Evolutionary conservation across 2,329 filamentous ascomycete genomes (phyloP).

Genomic region (Ceratocystis lukuohia): DNA sequence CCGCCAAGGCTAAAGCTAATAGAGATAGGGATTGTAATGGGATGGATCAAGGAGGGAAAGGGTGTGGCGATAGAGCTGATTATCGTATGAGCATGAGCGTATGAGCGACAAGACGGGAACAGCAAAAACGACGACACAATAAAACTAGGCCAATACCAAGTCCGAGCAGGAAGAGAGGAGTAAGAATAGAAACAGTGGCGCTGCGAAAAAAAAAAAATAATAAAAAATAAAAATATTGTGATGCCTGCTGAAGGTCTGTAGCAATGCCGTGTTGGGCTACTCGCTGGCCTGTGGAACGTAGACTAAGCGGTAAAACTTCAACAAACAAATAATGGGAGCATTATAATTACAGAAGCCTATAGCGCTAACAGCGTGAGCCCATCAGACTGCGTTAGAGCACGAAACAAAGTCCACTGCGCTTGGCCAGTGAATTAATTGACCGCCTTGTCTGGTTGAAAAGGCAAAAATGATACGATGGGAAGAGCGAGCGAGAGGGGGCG

Average conservation of each 20-base stretch:
- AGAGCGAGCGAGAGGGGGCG: not conserved
- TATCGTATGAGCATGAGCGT: slow-evolving; percentile 9
- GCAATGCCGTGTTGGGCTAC: too few species aligned
- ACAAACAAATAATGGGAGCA: too few species aligned
- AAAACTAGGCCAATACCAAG: not conserved
- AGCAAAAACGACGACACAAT: not conserved
- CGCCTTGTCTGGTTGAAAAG: not conserved
- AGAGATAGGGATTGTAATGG: not conserved
- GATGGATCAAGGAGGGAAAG: not conserved
- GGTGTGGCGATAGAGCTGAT: slow-evolving; percentile 7
- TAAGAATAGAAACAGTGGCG: not conserved
- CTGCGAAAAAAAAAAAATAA: not conserved
- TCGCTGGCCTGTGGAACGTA: too few species aligned
- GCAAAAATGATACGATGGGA: not conserved
- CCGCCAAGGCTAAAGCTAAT: not conserved
- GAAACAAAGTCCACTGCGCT: too few species aligned
- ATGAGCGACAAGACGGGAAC: not conserved
- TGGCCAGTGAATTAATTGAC: too few species aligned
- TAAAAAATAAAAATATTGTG: not conserved
- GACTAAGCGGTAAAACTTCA: too few species aligned
- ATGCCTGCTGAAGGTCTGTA: too few species aligned
- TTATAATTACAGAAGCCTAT: too few species aligned
- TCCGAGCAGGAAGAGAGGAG: not conserved
- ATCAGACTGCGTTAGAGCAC: too few species aligned
- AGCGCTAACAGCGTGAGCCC: too few species aligned